phyloP scores from a whole-genome alignment of 2,329 filamentous ascomycete species.

The Tolypocladium tundrense region DNA sequence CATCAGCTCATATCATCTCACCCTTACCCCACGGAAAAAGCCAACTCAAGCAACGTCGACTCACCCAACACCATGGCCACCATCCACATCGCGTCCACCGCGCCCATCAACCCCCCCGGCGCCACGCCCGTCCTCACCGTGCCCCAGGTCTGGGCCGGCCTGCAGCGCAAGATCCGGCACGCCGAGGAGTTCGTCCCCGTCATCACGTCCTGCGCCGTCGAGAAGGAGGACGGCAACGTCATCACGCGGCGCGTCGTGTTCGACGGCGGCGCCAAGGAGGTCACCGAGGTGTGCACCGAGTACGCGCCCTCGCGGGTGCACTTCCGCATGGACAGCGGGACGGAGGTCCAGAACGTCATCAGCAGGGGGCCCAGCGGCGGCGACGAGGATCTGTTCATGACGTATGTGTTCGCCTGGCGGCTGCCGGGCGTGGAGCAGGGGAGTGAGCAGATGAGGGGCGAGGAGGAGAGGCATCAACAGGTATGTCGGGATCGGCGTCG shows the following conservation, averaged over 20 bases:
- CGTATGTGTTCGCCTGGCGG: conserved; percentile 22
- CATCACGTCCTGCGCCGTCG: conserved; percentile 4
- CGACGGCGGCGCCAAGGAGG: conserved; percentile 4
- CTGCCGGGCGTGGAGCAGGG: conserved; percentile 10
- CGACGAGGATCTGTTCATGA: conserved; percentile 17
- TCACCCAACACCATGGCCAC: neutral
- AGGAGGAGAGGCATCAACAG: conserved; percentile 11
- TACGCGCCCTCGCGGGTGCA: conserved; percentile 17
- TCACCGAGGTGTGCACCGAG: conserved; percentile 20
- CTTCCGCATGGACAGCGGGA: conserved; percentile 19
- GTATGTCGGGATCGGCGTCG: conserved; percentile 4
- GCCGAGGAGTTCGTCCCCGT: conserved; percentile 17
- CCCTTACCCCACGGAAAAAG: no score
- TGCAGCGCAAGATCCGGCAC: conserved; percentile 16
- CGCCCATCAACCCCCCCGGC: conserved; percentile 16
- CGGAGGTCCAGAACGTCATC: conserved; percentile 20
- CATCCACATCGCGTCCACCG: conserved; percentile 13
- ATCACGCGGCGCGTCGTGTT: conserved; percentile 13
- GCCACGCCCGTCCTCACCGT: conserved; percentile 6
- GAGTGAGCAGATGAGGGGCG: conserved; percentile 7
- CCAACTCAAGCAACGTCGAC: no score
- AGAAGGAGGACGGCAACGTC: conserved; percentile 2
- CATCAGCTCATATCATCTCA: neutral
- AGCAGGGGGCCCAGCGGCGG: conserved; percentile 8
- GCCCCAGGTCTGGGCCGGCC: conserved; percentile 17